These are phyloP conservation scores for Lepidium didymum DNA, from an alignment of 345 rosid genomes.

Conservation along the genomic window DNA sequence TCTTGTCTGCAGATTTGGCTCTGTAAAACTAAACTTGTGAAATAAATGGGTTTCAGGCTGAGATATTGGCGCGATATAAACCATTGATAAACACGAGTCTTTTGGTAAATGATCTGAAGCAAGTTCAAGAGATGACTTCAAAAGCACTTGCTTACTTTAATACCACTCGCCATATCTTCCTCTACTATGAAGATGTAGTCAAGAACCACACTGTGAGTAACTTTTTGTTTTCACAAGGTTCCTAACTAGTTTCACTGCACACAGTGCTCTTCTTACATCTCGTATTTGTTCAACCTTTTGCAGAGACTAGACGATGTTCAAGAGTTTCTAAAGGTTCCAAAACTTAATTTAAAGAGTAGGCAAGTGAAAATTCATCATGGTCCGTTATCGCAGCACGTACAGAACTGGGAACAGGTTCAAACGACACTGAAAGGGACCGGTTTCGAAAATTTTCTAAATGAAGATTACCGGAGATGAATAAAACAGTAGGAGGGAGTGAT, in stretches of 20 bases:
- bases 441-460: conserved; percentile 48
- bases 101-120: conserved; percentile 53
- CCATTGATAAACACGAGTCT: conserved; percentile 61
- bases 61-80: conserved; percentile 83
- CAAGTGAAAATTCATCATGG: conserved; percentile 97
- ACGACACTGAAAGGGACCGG: conserved; percentile 56
- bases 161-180: conserved; percentile 61
- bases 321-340: conserved; percentile 83
- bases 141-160: conserved; percentile 83
- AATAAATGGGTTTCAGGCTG: conserved; percentile 61
- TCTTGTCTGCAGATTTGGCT: neutral
- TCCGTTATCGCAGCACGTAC: conserved; percentile 49
- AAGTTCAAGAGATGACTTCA: conserved; percentile 58
- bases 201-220: conserved; percentile 72
- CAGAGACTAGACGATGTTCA: conserved; percentile 75
- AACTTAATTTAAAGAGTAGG: conserved; percentile 56
- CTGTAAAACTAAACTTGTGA: neutral
- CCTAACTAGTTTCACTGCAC: neutral
- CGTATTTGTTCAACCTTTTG: neutral
- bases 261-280: neutral
- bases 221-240: neutral
- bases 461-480: conserved; percentile 47
- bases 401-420: conserved; percentile 74
- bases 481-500: conserved; percentile 24
- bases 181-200: conserved; percentile 87